phyloP scores from a whole-genome alignment of 352 stramenopile genomes.

The Elongisporangium prolatum region DNA sequence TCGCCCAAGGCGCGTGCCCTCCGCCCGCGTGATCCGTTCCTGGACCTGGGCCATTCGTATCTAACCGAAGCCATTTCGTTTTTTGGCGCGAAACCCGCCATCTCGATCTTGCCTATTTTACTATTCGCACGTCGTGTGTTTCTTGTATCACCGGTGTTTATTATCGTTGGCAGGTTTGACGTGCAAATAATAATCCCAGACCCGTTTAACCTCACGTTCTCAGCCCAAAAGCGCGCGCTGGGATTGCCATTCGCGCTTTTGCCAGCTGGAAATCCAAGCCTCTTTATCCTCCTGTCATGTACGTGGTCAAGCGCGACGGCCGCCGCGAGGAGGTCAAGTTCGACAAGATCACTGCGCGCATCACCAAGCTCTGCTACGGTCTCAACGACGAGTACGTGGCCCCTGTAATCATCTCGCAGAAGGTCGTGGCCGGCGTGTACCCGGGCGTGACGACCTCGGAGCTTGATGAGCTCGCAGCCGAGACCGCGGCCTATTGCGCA shows the following conservation, averaged over 20 bases:
- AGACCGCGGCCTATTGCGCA: slow-evolving; percentile 96
- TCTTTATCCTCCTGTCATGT: slow-evolving; percentile 54
- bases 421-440: slow-evolving; percentile 99
- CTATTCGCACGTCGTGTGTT: background rate
- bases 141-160: background rate
- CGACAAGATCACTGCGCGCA: slow-evolving; percentile 98
- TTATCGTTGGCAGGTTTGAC: background rate
- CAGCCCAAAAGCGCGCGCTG: background rate
- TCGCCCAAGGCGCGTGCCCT: background rate
- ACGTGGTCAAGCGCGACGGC: slow-evolving; percentile 93
- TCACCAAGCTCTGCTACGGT: slow-evolving; percentile 98
- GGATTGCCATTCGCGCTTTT: background rate
- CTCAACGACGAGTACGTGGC: slow-evolving; percentile 97
- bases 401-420: slow-evolving; percentile 96
- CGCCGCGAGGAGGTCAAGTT: slow-evolving; percentile 94
- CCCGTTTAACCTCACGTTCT: background rate
- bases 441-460: slow-evolving; percentile 97
- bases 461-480: slow-evolving; percentile 97
- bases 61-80: background rate
- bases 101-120: background rate
- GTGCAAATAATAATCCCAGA: background rate
- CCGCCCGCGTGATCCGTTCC: background rate
- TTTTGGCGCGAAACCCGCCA: background rate
- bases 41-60: background rate
- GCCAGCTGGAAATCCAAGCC: background rate